Evolutionary conservation across 495 filamentous ascomycete genomes (phyloP).

Genomic region (Penicillium coprophilum): DNA sequence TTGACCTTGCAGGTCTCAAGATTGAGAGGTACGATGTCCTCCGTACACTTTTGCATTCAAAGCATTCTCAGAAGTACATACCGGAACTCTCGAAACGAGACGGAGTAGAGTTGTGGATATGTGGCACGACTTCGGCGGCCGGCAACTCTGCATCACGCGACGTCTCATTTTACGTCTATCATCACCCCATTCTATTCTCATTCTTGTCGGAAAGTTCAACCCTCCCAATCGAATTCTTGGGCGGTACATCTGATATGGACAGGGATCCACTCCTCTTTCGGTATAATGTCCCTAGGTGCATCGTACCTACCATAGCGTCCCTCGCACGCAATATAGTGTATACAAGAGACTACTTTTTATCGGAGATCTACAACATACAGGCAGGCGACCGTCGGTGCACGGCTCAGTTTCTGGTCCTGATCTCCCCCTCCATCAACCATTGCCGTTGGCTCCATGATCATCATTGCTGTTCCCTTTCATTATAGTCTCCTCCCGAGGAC

Average conservation of each 20-base stretch:
- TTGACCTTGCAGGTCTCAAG: conserved; percentile 33
- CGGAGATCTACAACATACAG: conserved; percentile 2
- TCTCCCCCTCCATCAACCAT: conserved; percentile 19
- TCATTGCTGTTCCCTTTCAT: not conserved
- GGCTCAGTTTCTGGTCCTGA: conserved; percentile 17
- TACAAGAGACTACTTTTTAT: not conserved
- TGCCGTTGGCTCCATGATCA: not conserved
- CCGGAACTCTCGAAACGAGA: not conserved
- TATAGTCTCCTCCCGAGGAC: not conserved
- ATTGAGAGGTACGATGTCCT: not conserved
- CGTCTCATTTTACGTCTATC: conserved; percentile 1
- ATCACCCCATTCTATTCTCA: not conserved
- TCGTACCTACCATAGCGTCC: conserved; percentile 5
- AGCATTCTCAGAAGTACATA: conserved; percentile 10
- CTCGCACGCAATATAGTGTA: conserved; percentile 16
- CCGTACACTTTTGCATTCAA: not conserved
- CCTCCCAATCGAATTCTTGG: conserved; percentile 1
- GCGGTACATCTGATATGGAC: not conserved
- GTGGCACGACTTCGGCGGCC: conserved; percentile 13
- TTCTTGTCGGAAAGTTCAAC: conserved; percentile 2
- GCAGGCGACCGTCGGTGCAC: conserved; percentile 16
- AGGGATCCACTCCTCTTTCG: not conserved
- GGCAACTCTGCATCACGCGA: conserved; percentile 15
- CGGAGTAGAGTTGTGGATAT: conserved; percentile 9
- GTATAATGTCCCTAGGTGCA: not conserved